Evolutionary conservation across 1,139 yeast species (phyloP).

Genomic region (Candida freyschussii): DNA sequence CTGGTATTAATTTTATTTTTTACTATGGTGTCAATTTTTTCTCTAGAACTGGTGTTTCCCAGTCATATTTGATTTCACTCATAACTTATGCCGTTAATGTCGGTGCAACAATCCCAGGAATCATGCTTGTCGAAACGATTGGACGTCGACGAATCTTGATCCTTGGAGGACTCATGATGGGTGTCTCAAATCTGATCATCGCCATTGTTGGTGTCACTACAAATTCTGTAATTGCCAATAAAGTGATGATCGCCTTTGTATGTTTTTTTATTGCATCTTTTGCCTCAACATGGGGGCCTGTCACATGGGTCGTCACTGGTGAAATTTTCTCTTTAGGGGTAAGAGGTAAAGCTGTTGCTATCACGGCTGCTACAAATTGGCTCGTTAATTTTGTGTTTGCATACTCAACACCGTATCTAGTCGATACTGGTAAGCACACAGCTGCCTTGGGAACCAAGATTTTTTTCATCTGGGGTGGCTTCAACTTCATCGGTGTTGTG

Average conservation of each 20-base stretch:
- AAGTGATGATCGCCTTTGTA: slow-evolving; percentile 73
- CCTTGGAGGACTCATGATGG: slow-evolving; percentile 63
- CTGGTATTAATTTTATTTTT: slow-evolving; percentile 75
- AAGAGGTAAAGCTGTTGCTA: slow-evolving; percentile 74
- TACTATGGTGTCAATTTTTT: slow-evolving; percentile 77
- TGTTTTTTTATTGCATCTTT: slow-evolving; percentile 76
- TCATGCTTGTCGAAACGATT: slow-evolving; percentile 58
- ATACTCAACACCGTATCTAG: slow-evolving; percentile 66
- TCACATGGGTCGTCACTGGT: slow-evolving; percentile 71
- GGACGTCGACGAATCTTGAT: slow-evolving; percentile 62
- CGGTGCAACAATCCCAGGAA: slow-evolving; percentile 65
- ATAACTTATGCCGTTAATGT: slow-evolving; percentile 71
- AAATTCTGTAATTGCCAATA: slow-evolving; percentile 46
- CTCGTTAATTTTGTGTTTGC: slow-evolving; percentile 73
- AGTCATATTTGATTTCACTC: slow-evolving; percentile 62
- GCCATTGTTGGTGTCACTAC: slow-evolving; percentile 62
- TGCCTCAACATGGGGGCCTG: slow-evolving; percentile 88
- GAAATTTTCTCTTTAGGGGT: slow-evolving; percentile 78
- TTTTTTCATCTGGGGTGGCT: slow-evolving; percentile 74
- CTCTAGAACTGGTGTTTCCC: slow-evolving; percentile 51
- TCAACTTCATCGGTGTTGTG: slow-evolving; percentile 54
- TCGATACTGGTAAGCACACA: slow-evolving; percentile 59
- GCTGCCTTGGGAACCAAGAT: slow-evolving; percentile 65
- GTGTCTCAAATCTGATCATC: slow-evolving; percentile 54
- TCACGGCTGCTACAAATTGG: slow-evolving; percentile 80